Percentiles rank a stretch among this genome's conserved stretches.
Conservation (phyloP, 2,329 filamentous ascomycete species). For the Thielaviopsis ethacetica region DNA sequence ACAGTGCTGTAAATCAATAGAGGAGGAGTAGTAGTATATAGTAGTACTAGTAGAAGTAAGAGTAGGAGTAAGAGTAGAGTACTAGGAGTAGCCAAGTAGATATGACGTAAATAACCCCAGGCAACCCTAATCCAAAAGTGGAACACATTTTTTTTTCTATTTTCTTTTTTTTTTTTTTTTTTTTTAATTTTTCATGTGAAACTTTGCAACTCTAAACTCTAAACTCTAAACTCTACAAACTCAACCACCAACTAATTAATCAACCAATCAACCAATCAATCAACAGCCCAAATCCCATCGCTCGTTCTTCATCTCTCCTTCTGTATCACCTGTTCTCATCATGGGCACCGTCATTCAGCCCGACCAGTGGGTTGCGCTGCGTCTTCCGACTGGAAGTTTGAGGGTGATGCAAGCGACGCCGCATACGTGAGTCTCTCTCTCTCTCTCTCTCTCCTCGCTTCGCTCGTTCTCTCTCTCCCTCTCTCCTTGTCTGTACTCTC, state of each 20-base stretch:
- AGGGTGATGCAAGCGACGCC: constrained; percentile 41
- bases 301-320: no score
- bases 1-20: background rate
- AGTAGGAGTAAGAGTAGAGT: no score
- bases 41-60: no score
- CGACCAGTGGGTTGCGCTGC: constrained; percentile 42
- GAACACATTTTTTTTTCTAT: background rate
- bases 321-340: no score
- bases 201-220: no score
- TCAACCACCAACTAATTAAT: no score
- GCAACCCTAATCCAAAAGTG: background rate
- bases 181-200: background rate
- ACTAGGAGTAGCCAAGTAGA: background rate
- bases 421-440: constrained; percentile 34
- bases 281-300: no score
- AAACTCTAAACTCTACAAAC: no score
- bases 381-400: constrained; percentile 41
- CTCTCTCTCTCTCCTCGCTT: background rate
- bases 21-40: no score
- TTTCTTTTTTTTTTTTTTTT: background rate
- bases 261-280: no score
- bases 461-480: constrained; percentile 4
- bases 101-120: background rate
- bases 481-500: background rate
- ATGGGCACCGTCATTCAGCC: constrained; percentile 35